A percentile compares a stretch with the other conserved stretches of the same genome.
Evolutionary conservation across 2,329 filamentous ascomycete species (phyloP).

Genomic region (Purpureocillium takamizusanense): DNA sequence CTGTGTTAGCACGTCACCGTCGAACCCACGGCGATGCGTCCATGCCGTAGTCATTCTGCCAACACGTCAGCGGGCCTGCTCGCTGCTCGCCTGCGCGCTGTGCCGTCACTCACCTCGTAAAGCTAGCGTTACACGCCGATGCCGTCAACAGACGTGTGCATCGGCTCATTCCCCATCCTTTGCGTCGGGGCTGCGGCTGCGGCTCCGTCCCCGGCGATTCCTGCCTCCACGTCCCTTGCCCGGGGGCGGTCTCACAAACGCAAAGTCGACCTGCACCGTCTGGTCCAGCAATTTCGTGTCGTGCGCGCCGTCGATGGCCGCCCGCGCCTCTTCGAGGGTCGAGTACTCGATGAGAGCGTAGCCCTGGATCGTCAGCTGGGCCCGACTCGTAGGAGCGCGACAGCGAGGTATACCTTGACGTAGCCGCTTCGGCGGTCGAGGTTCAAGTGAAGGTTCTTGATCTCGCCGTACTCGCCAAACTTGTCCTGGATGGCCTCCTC

Average conservation of each 20-base stretch:
- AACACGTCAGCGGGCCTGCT: no score
- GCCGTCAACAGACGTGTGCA: no score
- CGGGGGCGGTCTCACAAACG: slow-evolving; percentile 72
- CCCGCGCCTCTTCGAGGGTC: slow-evolving; percentile 67
- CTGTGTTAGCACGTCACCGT: slow-evolving; percentile 1
- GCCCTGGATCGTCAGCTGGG: slow-evolving; percentile 41
- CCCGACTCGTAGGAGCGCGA: not conserved
- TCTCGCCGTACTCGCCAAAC: slow-evolving; percentile 78
- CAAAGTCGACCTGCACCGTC: slow-evolving; percentile 73
- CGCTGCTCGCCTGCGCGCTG: no score
- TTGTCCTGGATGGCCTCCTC: slow-evolving; percentile 75
- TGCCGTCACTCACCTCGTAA: no score
- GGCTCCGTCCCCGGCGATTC: slow-evolving; percentile 34
- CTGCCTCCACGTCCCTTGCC: slow-evolving; percentile 31
- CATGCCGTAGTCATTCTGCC: no score
- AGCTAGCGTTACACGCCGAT: no score
- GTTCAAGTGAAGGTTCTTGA: slow-evolving; percentile 81
- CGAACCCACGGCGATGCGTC: not conserved
- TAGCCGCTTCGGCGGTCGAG: slow-evolving; percentile 76
- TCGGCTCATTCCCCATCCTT: slow-evolving; percentile 19
- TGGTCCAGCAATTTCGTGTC: slow-evolving; percentile 72
- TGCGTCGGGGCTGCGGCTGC: slow-evolving; percentile 38
- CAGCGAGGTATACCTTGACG: slow-evolving; percentile 55
- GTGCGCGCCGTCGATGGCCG: slow-evolving; percentile 75
- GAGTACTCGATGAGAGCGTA: slow-evolving; percentile 81